Conservation (phyloP, 768 basidiomycete genomes). For the Chalciporus pseudorubinellus region DNA sequence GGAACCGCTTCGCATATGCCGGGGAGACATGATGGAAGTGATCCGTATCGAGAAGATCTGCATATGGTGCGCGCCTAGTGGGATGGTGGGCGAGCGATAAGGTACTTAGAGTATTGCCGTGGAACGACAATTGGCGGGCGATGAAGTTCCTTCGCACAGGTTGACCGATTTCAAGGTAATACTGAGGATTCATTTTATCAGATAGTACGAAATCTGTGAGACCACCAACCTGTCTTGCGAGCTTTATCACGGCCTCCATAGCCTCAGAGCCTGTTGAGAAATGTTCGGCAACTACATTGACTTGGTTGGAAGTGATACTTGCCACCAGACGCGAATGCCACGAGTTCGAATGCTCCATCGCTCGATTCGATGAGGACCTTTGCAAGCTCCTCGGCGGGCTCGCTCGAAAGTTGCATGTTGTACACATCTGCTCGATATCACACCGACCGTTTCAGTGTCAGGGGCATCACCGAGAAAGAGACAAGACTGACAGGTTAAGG, state of each 20-base stretch:
- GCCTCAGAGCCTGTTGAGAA: constrained; percentile 71
- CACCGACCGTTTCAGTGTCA: not conserved
- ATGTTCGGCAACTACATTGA: not conserved
- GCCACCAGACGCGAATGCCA: constrained; percentile 78
- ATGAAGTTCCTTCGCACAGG: constrained; percentile 75
- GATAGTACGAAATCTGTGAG: not conserved
- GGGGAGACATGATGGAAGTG: constrained; percentile 86
- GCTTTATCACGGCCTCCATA: constrained; percentile 84
- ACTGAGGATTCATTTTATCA: constrained; percentile 40
- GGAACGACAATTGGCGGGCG: constrained; percentile 74
- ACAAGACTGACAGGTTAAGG: constrained; percentile 60
- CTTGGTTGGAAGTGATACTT: constrained; percentile 10
- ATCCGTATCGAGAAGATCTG: constrained; percentile 56
- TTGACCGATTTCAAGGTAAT: constrained; percentile 69
- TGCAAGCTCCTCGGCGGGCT: constrained; percentile 80
- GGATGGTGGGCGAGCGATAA: constrained; percentile 69
- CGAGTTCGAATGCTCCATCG: constrained; percentile 69
- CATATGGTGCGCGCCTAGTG: constrained; percentile 65
- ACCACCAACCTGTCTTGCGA: constrained; percentile 64
- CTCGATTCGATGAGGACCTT: constrained; percentile 60
- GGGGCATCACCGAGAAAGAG: not conserved
- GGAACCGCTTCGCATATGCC: constrained; percentile 81
- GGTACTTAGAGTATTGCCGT: constrained; percentile 78
- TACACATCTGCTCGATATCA: constrained; percentile 61
- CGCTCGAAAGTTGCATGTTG: constrained; percentile 79